A percentile compares a stretch with the other conserved stretches of the same genome.
These are phyloP conservation scores for Globisporangium cystogenes DNA, from an alignment of 352 stramenopile genomes.

Conservation along the genomic window DNA sequence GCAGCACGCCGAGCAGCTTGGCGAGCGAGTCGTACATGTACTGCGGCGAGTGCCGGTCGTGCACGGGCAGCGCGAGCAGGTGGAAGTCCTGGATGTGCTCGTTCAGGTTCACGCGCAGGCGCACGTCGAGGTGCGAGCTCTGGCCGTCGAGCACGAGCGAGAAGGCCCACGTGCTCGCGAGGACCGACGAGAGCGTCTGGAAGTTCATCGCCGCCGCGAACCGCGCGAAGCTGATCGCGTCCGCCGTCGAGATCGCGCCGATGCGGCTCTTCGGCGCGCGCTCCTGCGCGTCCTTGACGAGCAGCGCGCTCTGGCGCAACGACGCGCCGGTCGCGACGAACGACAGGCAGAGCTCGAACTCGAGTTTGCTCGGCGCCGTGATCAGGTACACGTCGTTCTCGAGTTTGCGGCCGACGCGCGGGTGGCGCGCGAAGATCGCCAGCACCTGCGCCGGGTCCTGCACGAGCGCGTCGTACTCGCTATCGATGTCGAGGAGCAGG, in stretches of 20 bases:
- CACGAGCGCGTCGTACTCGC: constrained; percentile 6
- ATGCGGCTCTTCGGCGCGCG: not conserved
- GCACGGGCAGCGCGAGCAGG: constrained; percentile 9
- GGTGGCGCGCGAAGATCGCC: constrained; percentile 1
- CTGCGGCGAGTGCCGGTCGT: constrained; percentile 5
- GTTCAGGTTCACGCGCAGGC: constrained; percentile 6
- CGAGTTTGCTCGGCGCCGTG: constrained; percentile 4
- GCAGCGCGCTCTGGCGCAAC: constrained; percentile 5
- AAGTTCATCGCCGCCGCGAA: constrained; percentile 13
- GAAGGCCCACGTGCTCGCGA: constrained; percentile 12
- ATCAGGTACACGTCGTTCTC: constrained; percentile 7
- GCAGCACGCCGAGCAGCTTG: constrained; percentile 7
- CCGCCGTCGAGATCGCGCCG: not conserved
- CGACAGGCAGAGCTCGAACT: constrained; percentile 10
- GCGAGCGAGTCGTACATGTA: constrained; percentile 8
- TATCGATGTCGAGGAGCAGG: constrained; percentile 11
- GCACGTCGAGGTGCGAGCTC: constrained; percentile 6
- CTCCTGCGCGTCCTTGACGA: constrained; percentile 9
- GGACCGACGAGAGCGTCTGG: constrained; percentile 8
- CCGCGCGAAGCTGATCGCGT: constrained; percentile 7
- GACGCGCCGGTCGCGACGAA: constrained; percentile 5
- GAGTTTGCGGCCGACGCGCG: not conserved
- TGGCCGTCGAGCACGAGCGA: constrained; percentile 10
- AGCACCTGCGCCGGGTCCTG: constrained; percentile 8
- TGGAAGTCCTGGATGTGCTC: constrained; percentile 10